These are phyloP conservation scores for Entamoeba invadens DNA, from an alignment of 208 protist species.

Conservation along the genomic window DNA sequence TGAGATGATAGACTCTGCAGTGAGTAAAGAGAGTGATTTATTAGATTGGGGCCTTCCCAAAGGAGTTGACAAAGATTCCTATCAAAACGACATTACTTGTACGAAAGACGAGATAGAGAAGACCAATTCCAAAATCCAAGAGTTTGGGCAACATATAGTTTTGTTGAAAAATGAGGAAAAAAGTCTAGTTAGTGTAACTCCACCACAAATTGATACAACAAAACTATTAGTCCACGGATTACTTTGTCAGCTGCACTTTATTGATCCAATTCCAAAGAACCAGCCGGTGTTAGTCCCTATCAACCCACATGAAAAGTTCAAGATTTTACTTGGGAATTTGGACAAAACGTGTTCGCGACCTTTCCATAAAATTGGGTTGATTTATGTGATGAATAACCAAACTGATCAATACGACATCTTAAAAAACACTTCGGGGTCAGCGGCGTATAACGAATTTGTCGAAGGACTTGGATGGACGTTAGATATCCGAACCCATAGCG, in stretches of 20 bases:
- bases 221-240: background rate
- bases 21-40: background rate
- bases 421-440: slow-evolving; percentile 32
- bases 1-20: background rate
- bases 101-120: background rate
- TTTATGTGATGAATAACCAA: slow-evolving; percentile 51
- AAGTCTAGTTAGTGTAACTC: background rate
- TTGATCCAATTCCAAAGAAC: background rate
- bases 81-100: background rate
- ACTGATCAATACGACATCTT: slow-evolving; percentile 47
- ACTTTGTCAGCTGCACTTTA: background rate
- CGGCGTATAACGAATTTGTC: slow-evolving; percentile 47
- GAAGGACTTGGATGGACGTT: slow-evolving; percentile 44
- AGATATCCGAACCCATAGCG: slow-evolving; percentile 37
- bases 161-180: background rate
- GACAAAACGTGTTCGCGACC: slow-evolving; percentile 23
- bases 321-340: background rate
- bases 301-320: background rate
- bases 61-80: background rate
- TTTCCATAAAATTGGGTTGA: slow-evolving; percentile 50
- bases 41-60: background rate
- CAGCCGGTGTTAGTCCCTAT: background rate
- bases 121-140: background rate
- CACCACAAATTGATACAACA: background rate
- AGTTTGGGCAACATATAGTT: background rate